Percentiles rank a stretch among this genome's conserved stretches.
phyloP scores from a whole-genome alignment of 768 basidiomycete species.

The Trametes gibbosa region DNA sequence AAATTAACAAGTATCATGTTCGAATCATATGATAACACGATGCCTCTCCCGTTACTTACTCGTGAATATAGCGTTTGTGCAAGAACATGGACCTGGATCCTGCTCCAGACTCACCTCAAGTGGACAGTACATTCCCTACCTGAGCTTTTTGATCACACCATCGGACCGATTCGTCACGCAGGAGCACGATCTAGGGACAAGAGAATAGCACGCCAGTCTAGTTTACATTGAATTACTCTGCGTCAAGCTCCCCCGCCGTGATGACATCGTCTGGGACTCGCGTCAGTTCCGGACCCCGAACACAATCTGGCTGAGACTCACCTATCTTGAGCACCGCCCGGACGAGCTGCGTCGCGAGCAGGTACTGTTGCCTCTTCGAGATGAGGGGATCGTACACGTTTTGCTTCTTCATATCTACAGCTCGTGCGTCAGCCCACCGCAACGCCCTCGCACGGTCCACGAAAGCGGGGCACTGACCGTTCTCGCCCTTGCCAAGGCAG shows the following conservation, averaged over 20 bases:
- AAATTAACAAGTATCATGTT: no score
- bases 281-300: slow-evolving; percentile 1
- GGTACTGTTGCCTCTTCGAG: slow-evolving; percentile 94
- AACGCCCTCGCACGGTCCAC: background rate
- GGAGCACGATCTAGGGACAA: background rate
- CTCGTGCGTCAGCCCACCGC: background rate
- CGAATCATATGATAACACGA: no score
- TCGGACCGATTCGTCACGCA: no score
- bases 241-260: slow-evolving; percentile 65
- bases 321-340: slow-evolving; percentile 88
- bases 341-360: slow-evolving; percentile 94
- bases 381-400: slow-evolving; percentile 97
- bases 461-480: slow-evolving; percentile 52
- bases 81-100: no score
- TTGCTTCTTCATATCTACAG: slow-evolving; percentile 92
- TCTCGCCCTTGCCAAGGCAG: slow-evolving; percentile 81
- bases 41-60: no score
- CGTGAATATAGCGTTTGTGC: no score
- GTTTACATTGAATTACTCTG: slow-evolving; percentile 38
- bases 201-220: slow-evolving; percentile 3
- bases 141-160: no score
- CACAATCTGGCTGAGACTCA: slow-evolving; percentile 33
- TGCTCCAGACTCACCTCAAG: no score
- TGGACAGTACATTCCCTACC: no score
- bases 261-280: slow-evolving; percentile 68